Evolutionary conservation across 805 yeast genomes (phyloP).

Genomic region (Crinitomyces ghanaensis): DNA sequence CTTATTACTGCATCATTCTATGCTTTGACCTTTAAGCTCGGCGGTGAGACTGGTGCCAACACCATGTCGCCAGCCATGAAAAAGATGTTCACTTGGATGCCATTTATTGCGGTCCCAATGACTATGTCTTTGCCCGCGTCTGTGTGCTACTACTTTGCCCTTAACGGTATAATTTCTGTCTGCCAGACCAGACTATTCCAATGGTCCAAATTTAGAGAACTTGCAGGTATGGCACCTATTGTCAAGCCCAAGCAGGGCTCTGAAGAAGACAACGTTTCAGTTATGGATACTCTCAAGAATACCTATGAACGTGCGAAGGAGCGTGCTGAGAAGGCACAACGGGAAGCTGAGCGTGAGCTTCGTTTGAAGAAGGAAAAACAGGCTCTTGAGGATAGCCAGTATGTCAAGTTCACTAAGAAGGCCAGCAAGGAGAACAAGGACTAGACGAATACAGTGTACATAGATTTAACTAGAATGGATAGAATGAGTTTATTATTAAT

Average conservation of each 20-base stretch:
- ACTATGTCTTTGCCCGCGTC: conserved; percentile 82
- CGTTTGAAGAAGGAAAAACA: conserved; percentile 14
- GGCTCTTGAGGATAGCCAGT: conserved; percentile 8
- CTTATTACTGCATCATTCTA: conserved; percentile 68
- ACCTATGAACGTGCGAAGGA: conserved; percentile 22
- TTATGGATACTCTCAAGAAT: conserved; percentile 18
- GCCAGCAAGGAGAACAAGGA: conserved; percentile 2
- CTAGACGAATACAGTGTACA: neutral
- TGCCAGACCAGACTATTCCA: conserved; percentile 60
- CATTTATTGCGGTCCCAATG: conserved; percentile 74
- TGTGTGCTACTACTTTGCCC: conserved; percentile 74
- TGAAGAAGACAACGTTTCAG: conserved; percentile 20
- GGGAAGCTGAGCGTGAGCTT: conserved; percentile 19
- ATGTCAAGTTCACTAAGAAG: conserved; percentile 8
- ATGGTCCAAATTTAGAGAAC: conserved; percentile 43
- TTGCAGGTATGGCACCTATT: conserved; percentile 49
- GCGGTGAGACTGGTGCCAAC: conserved; percentile 85
- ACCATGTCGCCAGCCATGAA: conserved; percentile 53
- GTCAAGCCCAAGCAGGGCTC: conserved; percentile 37
- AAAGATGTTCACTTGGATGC: conserved; percentile 59
- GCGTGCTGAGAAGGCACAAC: conserved; percentile 24
- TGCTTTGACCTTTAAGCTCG: conserved; percentile 62
- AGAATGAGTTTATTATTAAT: too few relatives aligned
- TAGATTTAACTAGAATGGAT: neutral
- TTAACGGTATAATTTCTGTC: conserved; percentile 66